Percentiles rank a stretch among this genome's conserved stretches.
These are phyloP conservation scores for Paramecium pentaurelia DNA, from an alignment of 73 alveolate species.

Conservation along the genomic window DNA sequence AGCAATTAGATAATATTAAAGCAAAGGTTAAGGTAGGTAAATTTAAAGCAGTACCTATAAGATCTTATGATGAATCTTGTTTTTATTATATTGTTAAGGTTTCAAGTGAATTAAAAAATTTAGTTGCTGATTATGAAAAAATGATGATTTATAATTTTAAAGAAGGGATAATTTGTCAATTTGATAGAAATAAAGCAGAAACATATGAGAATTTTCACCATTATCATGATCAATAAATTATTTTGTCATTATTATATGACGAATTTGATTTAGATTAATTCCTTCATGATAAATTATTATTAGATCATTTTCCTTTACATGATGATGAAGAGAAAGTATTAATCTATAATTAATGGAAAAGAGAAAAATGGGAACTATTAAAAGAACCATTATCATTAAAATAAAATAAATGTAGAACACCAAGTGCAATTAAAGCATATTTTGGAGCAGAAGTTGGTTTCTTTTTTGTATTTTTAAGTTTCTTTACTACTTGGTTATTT, in stretches of 20 bases:
- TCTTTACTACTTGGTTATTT: constrained; percentile 7
- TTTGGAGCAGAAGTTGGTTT: constrained; percentile 17
- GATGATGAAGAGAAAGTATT: background rate
- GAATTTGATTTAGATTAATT: background rate
- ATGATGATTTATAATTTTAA: constrained; percentile 4
- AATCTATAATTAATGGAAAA: background rate
- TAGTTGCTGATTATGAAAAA: background rate
- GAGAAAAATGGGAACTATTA: background rate
- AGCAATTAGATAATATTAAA: background rate
- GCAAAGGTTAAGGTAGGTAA: background rate
- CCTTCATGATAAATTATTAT: background rate
- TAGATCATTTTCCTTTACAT: background rate
- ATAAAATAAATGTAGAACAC: background rate
- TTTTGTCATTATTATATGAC: background rate
- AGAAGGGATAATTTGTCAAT: background rate
- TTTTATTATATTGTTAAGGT: background rate
- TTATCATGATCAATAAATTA: constrained; percentile 2
- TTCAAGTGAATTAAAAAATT: background rate
- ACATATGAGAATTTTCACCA: background rate
- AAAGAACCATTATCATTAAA: background rate
- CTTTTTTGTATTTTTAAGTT: background rate
- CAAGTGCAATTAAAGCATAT: background rate
- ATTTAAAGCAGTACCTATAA: background rate
- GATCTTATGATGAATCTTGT: background rate
- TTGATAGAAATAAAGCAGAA: background rate